Evolutionary conservation across 2,329 filamentous ascomycete species (phyloP).

Genomic region (Didymella arachidicola): DNA sequence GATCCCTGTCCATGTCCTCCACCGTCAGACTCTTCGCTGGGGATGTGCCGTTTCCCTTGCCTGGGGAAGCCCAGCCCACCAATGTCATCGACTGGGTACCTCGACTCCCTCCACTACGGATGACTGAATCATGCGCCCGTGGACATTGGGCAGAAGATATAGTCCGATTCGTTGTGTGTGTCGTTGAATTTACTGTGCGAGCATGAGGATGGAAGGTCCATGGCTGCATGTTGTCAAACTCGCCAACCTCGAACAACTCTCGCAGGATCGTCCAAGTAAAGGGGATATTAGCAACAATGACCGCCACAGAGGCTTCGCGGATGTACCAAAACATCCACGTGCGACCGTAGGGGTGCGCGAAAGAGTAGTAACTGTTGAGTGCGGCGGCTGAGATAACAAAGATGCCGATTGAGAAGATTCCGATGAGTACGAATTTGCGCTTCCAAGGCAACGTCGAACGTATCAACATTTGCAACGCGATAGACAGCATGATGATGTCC

Average conservation of each 20-base stretch:
- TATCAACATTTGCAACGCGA: slow-evolving; percentile 57
- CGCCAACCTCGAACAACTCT: slow-evolving; percentile 55
- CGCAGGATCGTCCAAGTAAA: slow-evolving; percentile 61
- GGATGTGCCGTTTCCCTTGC: slow-evolving; percentile 14
- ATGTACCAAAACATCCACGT: slow-evolving; percentile 47
- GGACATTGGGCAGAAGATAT: slow-evolving; percentile 13
- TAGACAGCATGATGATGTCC: slow-evolving; percentile 55
- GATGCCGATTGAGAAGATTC: slow-evolving; percentile 64
- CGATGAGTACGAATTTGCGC: slow-evolving; percentile 63
- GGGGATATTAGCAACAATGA: slow-evolving; percentile 60
- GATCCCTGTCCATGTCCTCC: slow-evolving; percentile 3
- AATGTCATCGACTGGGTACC: slow-evolving; percentile 26
- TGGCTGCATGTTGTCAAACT: slow-evolving; percentile 39
- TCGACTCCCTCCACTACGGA: slow-evolving; percentile 20
- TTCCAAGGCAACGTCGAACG: slow-evolving; percentile 52
- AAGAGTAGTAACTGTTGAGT: slow-evolving; percentile 57
- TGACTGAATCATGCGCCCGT: slow-evolving; percentile 16
- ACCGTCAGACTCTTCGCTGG: slow-evolving; percentile 12
- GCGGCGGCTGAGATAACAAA: slow-evolving; percentile 60
- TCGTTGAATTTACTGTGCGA: slow-evolving; percentile 36
- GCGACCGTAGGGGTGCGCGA: slow-evolving; percentile 34
- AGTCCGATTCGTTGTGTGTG: slow-evolving; percentile 23
- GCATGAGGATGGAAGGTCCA: slow-evolving; percentile 41
- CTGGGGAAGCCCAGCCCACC: slow-evolving; percentile 20
- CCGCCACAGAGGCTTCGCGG: slow-evolving; percentile 41